These are phyloP conservation scores for Gilbertella persicaria DNA, from an alignment of 371 early-diverging fungal genomes.

Conservation along the genomic window DNA sequence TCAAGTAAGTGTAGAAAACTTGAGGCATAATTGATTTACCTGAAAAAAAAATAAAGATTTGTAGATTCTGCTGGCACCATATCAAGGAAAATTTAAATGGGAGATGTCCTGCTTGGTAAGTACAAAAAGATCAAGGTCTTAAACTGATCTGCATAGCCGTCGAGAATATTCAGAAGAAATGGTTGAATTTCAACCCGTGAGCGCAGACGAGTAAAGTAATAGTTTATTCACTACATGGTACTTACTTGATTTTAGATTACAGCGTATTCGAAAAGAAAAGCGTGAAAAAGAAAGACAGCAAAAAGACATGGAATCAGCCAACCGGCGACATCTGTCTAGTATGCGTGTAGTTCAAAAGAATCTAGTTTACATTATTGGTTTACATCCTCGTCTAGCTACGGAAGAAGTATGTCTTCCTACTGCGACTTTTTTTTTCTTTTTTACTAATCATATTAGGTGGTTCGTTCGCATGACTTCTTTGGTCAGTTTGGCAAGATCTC, in stretches of 20 bases:
- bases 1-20: constrained; percentile 64
- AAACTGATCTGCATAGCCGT: constrained; percentile 29
- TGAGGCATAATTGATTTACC: neutral
- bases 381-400: constrained; percentile 80
- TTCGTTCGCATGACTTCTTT: constrained; percentile 83
- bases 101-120: constrained; percentile 81
- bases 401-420: no score
- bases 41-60: constrained; percentile 13
- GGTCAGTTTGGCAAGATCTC: constrained; percentile 95
- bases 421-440: neutral
- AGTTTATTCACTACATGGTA: no score
- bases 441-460: constrained; percentile 4
- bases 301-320: constrained; percentile 86
- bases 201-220: constrained; percentile 73
- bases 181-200: constrained; percentile 87
- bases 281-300: constrained; percentile 87
- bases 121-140: neutral
- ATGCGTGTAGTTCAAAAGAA: constrained; percentile 95
- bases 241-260: constrained; percentile 25
- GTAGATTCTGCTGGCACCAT: constrained; percentile 31
- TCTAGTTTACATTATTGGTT: constrained; percentile 91
- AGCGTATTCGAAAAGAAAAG: constrained; percentile 74
- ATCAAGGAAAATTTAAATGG: constrained; percentile 77
- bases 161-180: constrained; percentile 85
- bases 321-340: constrained; percentile 84